A percentile compares a stretch with the other conserved stretches of the same genome.
phyloP scores from a whole-genome alignment of 1,284 basidiomycete genomes.

The Melampsora americana region DNA sequence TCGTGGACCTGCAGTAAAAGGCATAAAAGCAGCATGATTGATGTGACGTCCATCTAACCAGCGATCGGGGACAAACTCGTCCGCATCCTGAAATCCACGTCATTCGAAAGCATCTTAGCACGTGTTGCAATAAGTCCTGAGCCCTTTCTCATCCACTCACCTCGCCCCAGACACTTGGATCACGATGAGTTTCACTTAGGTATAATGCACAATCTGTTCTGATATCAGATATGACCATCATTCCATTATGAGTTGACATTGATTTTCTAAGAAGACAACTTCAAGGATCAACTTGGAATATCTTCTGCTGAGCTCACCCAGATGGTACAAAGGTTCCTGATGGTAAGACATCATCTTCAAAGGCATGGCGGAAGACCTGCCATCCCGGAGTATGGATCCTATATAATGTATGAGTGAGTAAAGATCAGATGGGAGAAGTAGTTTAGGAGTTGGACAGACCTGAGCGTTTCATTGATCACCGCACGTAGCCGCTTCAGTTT shows the following conservation, averaged over 20 bases:
- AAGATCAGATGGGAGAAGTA: not conserved
- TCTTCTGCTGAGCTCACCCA: too few species aligned
- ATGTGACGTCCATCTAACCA: slow-evolving; percentile 45
- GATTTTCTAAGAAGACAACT: not conserved
- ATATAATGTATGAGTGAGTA: not conserved
- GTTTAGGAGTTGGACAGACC: slow-evolving; percentile 1
- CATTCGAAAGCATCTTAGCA: too few species aligned
- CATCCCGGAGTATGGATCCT: slow-evolving; percentile 70
- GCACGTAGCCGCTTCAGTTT: slow-evolving; percentile 61
- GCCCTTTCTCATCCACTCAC: slow-evolving; percentile 59
- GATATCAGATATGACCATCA: too few species aligned
- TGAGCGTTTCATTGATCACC: slow-evolving; percentile 67
- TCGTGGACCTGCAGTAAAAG: slow-evolving; percentile 46
- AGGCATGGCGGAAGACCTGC: slow-evolving; percentile 62
- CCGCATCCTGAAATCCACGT: slow-evolving; percentile 60
- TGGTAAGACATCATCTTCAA: slow-evolving; percentile 53
- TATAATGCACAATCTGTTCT: slow-evolving; percentile 60
- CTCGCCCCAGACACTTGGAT: slow-evolving; percentile 51
- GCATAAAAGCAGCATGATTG: slow-evolving; percentile 45
- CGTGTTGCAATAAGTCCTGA: slow-evolving; percentile 47
- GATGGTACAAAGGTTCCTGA: slow-evolving; percentile 47
- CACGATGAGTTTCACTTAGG: slow-evolving; percentile 52
- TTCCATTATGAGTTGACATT: slow-evolving; percentile 46
- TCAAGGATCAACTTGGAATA: not conserved
- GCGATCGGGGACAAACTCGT: slow-evolving; percentile 67